These are phyloP conservation scores for Azolla pinnata DNA, from an alignment of 75 land plant genomes.

Conservation along the genomic window DNA sequence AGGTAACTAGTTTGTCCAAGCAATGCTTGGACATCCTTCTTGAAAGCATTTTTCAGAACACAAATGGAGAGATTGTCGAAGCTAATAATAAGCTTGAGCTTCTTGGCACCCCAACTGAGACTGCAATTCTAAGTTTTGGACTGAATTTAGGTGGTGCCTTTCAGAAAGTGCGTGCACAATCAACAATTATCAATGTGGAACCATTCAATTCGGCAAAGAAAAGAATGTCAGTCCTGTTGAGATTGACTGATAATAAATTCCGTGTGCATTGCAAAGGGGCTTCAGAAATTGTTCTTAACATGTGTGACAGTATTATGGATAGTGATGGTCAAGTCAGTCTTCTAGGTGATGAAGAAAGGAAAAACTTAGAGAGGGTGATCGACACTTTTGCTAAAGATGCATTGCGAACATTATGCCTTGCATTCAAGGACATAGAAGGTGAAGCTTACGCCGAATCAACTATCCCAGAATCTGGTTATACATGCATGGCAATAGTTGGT, in stretches of 20 bases:
- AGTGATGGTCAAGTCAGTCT: conserved; percentile 26
- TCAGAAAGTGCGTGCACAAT: conserved; percentile 21
- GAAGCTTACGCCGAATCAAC: conserved; percentile 6
- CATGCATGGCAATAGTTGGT: conserved; percentile 56
- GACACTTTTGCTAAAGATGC: conserved; percentile 52
- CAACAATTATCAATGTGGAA: conserved; percentile 41
- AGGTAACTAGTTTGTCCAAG: conserved; percentile 15
- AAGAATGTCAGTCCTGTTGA: conserved; percentile 68
- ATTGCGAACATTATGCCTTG: conserved; percentile 61
- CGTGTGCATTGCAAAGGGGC: conserved; percentile 80
- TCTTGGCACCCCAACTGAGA: conserved; percentile 70
- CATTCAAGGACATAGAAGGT: conserved; percentile 46
- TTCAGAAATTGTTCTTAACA: conserved; percentile 57
- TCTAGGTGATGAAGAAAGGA: conserved; percentile 23
- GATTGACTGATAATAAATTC: conserved; percentile 26
- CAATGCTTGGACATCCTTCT: conserved; percentile 24
- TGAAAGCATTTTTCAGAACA: conserved; percentile 58
- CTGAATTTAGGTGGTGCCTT: conserved; percentile 43
- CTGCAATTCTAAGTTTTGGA: conserved; percentile 58
- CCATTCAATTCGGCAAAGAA: conserved; percentile 76
- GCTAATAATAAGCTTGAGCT: conserved; percentile 38
- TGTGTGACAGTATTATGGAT: conserved; percentile 51
- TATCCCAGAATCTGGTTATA: conserved; percentile 47
- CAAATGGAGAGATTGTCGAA: conserved; percentile 53
- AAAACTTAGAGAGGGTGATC: conserved; percentile 35